A percentile compares a stretch with the other conserved stretches of the same genome.
Conservation (phyloP, 331 rosid species). For the Quercus lobata region DNA sequence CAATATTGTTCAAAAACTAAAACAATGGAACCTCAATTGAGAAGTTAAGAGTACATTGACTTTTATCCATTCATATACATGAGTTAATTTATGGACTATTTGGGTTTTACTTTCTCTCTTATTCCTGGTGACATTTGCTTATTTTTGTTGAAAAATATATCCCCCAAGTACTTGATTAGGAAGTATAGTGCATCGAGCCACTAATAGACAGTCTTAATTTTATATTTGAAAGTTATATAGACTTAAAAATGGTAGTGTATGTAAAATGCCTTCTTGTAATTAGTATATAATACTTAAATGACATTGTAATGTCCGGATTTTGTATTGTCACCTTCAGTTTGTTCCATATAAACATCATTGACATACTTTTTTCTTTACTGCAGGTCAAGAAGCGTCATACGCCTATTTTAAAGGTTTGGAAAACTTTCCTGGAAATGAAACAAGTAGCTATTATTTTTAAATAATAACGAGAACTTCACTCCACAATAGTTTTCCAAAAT, state of each 20-base stretch:
- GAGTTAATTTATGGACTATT: background rate
- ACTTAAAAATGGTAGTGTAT: background rate
- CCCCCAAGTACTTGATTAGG: no score
- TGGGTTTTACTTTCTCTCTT: background rate
- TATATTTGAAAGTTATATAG: background rate
- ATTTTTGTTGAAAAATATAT: background rate
- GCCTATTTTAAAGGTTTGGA: conserved; percentile 46
- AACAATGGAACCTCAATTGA: background rate
- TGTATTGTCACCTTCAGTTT: background rate
- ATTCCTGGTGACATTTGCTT: background rate
- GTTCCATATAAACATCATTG: background rate
- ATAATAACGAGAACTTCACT: background rate
- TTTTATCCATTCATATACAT: background rate
- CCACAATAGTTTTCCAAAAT: no score
- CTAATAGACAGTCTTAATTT: background rate
- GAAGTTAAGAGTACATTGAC: background rate
- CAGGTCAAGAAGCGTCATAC: conserved; percentile 54
- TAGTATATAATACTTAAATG: background rate
- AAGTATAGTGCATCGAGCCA: background rate
- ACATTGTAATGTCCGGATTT: background rate
- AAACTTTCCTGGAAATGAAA: background rate
- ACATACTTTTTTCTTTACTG: background rate
- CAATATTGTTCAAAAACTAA: background rate
- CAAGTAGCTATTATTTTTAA: background rate
- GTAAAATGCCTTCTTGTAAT: background rate